Conservation (phyloP, 768 basidiomycete genomes). For the Lactarius deliciosus region DNA sequence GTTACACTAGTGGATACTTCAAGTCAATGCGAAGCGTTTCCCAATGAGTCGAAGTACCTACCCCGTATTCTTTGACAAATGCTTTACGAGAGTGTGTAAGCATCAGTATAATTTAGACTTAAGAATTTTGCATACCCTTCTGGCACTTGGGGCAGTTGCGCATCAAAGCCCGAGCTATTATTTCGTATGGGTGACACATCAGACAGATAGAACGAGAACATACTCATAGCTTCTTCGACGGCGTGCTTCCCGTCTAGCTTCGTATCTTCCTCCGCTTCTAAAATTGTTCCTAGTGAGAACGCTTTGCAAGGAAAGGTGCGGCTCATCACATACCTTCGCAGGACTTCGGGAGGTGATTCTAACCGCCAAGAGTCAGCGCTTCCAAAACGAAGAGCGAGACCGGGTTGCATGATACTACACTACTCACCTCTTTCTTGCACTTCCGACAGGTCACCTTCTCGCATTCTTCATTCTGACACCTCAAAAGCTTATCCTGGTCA, state of each 20-base stretch:
- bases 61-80: slow-evolving; percentile 78
- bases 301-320: background rate
- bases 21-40: slow-evolving; percentile 9
- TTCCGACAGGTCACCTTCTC: slow-evolving; percentile 71
- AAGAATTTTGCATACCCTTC: slow-evolving; percentile 50
- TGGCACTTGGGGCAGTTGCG: slow-evolving; percentile 85
- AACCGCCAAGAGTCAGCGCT: slow-evolving; percentile 17
- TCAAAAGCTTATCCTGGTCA: slow-evolving; percentile 40
- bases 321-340: slow-evolving; percentile 59
- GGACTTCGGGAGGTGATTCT: slow-evolving; percentile 81
- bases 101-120: background rate
- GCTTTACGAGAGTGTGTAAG: slow-evolving; percentile 41
- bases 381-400: background rate
- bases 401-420: slow-evolving; percentile 20
- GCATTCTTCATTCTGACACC: slow-evolving; percentile 63
- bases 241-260: slow-evolving; percentile 71
- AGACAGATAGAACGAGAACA: slow-evolving; percentile 29
- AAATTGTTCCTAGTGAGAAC: slow-evolving; percentile 18
- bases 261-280: slow-evolving; percentile 76
- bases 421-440: slow-evolving; percentile 73
- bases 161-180: slow-evolving; percentile 73
- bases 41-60: slow-evolving; percentile 39
- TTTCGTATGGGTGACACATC: slow-evolving; percentile 14
- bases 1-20: slow-evolving; percentile 64
- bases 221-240: slow-evolving; percentile 94